phyloP scores from a whole-genome alignment of 129 eudicot genomes.

The Saposhnikovia divaricata region DNA sequence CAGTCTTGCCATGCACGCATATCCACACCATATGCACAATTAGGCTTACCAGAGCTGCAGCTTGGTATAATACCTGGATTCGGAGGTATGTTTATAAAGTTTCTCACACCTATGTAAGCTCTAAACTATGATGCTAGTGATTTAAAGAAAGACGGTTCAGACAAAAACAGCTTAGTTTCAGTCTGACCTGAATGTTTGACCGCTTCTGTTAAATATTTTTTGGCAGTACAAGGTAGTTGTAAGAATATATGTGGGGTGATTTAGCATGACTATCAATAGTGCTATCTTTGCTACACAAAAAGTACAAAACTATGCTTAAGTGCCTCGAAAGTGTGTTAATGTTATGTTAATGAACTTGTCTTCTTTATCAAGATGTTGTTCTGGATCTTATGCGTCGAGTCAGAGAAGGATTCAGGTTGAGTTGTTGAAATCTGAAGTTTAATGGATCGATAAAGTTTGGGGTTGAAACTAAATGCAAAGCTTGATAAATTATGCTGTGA shows the following conservation, averaged over 20 bases:
- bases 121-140: neutral
- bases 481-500: neutral
- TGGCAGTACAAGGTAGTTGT: neutral
- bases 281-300: neutral
- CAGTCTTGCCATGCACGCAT: constrained; percentile 92
- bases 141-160: neutral
- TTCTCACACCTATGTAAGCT: neutral
- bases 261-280: neutral
- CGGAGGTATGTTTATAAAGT: constrained; percentile 57
- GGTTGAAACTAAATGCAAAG: neutral
- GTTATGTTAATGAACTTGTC: neutral
- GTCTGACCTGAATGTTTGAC: neutral
- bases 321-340: neutral
- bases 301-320: neutral
- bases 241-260: neutral
- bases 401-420: too few species aligned
- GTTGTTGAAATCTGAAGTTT: too few species aligned
- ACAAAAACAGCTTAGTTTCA: neutral
- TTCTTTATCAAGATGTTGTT: neutral
- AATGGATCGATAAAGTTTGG: neutral
- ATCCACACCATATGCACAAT: constrained; percentile 77
- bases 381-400: too few species aligned
- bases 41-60: constrained; percentile 96
- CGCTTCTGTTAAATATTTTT: neutral
- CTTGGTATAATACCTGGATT: constrained; percentile 96